Percentiles rank a stretch among this genome's conserved stretches.
phyloP scores from a whole-genome alignment of 768 basidiomycete genomes.

The Pholiota conissans region DNA sequence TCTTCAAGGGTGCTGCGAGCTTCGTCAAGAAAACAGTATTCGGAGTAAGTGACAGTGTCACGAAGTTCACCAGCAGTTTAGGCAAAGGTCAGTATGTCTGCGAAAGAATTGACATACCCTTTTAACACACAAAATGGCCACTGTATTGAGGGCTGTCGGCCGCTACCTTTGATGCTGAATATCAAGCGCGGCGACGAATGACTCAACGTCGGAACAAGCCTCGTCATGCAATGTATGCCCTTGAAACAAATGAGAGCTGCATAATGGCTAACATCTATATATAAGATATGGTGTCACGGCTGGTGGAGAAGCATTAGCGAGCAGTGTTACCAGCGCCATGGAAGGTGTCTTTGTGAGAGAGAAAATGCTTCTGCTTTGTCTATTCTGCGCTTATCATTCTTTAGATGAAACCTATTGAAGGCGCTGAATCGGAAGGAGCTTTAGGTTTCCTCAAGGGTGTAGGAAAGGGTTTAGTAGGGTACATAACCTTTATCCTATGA shows the following conservation, averaged over 20 bases:
- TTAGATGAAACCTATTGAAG: slow-evolving; percentile 96
- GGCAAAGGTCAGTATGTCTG: slow-evolving; percentile 74
- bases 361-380: slow-evolving; percentile 4
- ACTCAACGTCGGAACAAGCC: slow-evolving; percentile 92
- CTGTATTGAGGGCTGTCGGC: slow-evolving; percentile 77
- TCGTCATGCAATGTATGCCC: slow-evolving; percentile 87
- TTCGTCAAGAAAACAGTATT: slow-evolving; percentile 99
- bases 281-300: slow-evolving; percentile 91
- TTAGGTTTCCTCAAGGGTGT: slow-evolving; percentile 98
- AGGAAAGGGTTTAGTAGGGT: slow-evolving; percentile 96
- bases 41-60: slow-evolving; percentile 92
- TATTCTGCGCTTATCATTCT: background rate
- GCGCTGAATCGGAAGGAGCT: slow-evolving; percentile 92
- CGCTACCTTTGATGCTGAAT: slow-evolving; percentile 95
- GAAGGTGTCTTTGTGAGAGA: slow-evolving; percentile 83
- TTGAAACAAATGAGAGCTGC: background rate
- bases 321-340: slow-evolving; percentile 91
- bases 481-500: slow-evolving; percentile 21
- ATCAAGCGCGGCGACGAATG: slow-evolving; percentile 86
- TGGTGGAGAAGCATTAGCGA: slow-evolving; percentile 92
- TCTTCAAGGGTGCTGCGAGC: slow-evolving; percentile 84
- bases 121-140: background rate
- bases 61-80: slow-evolving; percentile 97
- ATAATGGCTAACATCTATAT: background rate
- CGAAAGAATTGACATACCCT: background rate